Percentiles rank a stretch among this genome's conserved stretches.
Evolutionary conservation across 2,329 filamentous ascomycete species (phyloP).

Genomic region (Pseudogymnoascus verrucosus): DNA sequence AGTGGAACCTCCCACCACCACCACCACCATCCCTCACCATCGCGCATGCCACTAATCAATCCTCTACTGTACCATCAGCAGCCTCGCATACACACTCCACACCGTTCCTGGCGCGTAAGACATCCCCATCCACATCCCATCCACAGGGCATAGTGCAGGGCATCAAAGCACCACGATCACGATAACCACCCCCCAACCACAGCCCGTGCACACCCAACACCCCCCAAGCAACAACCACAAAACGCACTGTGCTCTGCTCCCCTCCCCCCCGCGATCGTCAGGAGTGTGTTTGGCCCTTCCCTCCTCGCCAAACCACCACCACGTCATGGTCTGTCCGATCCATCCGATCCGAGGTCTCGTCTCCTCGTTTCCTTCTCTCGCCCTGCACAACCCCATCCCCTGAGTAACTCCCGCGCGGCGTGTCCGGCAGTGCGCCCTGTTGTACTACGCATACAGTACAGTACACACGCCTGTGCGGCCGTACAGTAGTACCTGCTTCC

Average conservation of each 20-base stretch:
- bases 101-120: not conserved
- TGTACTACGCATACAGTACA: too few relatives aligned
- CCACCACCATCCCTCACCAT: not conserved
- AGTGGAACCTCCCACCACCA: not conserved
- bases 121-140: too few relatives aligned
- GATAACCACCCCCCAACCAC: not conserved
- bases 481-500: too few relatives aligned
- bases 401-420: too few relatives aligned
- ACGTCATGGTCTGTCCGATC: not conserved
- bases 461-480: too few relatives aligned
- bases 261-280: not conserved
- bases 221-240: not conserved
- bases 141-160: not conserved
- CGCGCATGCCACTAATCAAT: not conserved
- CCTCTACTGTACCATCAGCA: not conserved
- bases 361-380: too few relatives aligned
- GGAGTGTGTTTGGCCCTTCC: not conserved
- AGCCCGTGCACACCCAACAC: not conserved
- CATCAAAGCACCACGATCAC: not conserved
- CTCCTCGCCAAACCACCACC: not conserved
- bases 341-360: too few relatives aligned
- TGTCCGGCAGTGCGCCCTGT: too few relatives aligned
- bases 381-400: too few relatives aligned
- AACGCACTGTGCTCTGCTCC: not conserved
- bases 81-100: not conserved